Evolutionary conservation across 108 stramenopile species (phyloP), one percentile per base, ranked within the genome.

Genomic region (Cylindrotheca fusiformis): DNA sequence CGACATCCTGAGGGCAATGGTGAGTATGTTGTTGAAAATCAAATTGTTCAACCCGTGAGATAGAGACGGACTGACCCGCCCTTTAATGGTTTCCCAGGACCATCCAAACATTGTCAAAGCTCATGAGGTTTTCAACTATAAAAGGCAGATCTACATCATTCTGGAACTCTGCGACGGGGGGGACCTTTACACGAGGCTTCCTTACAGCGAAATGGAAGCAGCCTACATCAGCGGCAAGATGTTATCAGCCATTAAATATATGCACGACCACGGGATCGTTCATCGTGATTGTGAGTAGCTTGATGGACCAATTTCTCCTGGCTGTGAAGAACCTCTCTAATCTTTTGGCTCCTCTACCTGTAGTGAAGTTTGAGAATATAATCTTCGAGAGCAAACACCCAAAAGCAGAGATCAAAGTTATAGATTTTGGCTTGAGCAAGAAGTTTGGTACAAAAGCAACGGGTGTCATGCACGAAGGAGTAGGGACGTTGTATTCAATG

Each of bases 211-310:
- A 72, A 64, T 69, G 28, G 72, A 84, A 41, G 77, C 85, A 1
- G 87, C 85, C 29, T 48, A 66, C 19, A 86, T 93, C 23, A 71
- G 78, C 32, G 69, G 74, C 32, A 64, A 84, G 48, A 17, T 87
- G 17, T 51, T 85, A 5, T 83, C 83, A 28, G 91, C 91, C 1
- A 65, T 87, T 45, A 57, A 68, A 31, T 98, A 97, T 76, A 82
- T 98, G 52, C 99, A 99, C 59, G 77, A 85, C 32, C 83, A 91
- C 32, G 86, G 85, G 1, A 77, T 97, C 63, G 92, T 97, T 25
- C 99, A 99, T 76, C 89, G 99, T n/a, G 96, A 97, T 69, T 78
- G 97, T 64, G 96, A 98, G 81, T 86, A 1, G 26, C n/a, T 31
- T 19, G 59, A 31, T 31, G 12, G 8, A 10, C 8, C 14, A 32